Evolutionary conservation across 306 rosid genomes (phyloP).

Genomic region (Herpetospermum pedunculosum): DNA sequence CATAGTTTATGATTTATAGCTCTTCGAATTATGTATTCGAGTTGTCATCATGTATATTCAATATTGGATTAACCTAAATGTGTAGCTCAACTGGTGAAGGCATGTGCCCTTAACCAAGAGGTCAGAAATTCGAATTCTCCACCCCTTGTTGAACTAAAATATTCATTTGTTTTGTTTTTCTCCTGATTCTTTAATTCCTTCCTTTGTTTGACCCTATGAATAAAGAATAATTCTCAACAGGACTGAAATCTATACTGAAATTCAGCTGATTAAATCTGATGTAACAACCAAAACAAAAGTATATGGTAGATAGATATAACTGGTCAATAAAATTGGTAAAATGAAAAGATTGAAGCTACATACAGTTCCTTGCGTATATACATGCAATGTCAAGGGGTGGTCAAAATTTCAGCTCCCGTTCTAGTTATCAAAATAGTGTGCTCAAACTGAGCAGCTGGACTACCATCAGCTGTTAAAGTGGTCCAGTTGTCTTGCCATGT

Average conservation of each 20-base stretch:
- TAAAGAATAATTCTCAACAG: background rate
- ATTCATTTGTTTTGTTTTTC: too few species aligned
- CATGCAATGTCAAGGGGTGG: slow-evolving; percentile 23
- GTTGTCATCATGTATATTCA: too few species aligned
- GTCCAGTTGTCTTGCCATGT: slow-evolving; percentile 99
- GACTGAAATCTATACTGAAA: background rate
- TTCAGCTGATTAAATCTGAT: background rate
- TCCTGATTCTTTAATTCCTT: too few species aligned
- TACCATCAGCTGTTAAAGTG: slow-evolving; percentile 55
- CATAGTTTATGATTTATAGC: too few species aligned
- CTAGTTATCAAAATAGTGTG: slow-evolving; percentile 86
- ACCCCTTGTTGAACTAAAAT: too few species aligned
- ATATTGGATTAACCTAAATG: too few species aligned
- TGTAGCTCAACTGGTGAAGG: too few species aligned
- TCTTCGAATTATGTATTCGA: too few species aligned
- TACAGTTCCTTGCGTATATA: background rate
- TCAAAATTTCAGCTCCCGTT: slow-evolving; percentile 85
- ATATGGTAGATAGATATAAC: background rate
- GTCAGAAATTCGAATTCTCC: too few species aligned
- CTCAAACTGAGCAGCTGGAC: slow-evolving; percentile 93
- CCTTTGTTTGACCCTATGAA: too few species aligned
- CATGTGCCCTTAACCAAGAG: too few species aligned
- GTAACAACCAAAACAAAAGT: too few species aligned
- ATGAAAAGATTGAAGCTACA: background rate
- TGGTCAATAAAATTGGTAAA: background rate